Base-by-base conservation (phyloP, 495 filamentous ascomycete genomes). In the Daldinia decipiens region DNA sequence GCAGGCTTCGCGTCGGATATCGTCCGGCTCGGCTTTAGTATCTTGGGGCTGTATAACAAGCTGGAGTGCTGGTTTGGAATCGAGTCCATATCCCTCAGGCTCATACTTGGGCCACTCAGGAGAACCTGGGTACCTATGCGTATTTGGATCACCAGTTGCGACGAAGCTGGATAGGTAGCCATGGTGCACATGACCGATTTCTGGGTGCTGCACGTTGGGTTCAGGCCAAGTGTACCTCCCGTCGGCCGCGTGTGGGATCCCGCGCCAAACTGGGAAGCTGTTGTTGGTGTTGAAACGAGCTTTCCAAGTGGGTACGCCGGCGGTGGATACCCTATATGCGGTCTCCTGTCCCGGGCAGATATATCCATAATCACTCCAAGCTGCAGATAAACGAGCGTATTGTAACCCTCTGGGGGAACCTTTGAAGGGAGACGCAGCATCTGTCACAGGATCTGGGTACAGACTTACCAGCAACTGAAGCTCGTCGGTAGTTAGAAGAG, bases 351-450 rank as follows among this genome's bases (percentile, higher is more conserved):
- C 87, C 0, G 88, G 88, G 29, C 86, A 87, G 36, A 88, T 85
- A 62, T 90, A 90, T 0, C 85, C 87, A 73, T 88, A 91, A 70
- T 91, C 86, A 4, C 80, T 83, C 67, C 90, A 91, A 0, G 89
- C 89, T 11, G 86, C 84, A 66, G 89, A 85, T 24, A 88, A 76
- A 11, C 89, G 82, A 11, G 81, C 79, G 65, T 82, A 90, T 68
- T 91, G 88, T 2, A 72, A 19, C 0, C 85, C 87, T 6, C 84
- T 73, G 3, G 76, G 76, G 12, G 73, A 17, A 5, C 79, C 79
- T 36, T 67, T 67, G 47, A 70, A 74, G 11, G 71, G 71, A 38
- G 71, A 70, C 1, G 32, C 38, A 1, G 72, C 67, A 59, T 74
- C 34, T 15, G 68, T 69, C 9, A 77, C 74, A 0, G 88, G 88